phyloP scores from a whole-genome alignment of 1,139 yeast species.

The Pichia sp. region DNA sequence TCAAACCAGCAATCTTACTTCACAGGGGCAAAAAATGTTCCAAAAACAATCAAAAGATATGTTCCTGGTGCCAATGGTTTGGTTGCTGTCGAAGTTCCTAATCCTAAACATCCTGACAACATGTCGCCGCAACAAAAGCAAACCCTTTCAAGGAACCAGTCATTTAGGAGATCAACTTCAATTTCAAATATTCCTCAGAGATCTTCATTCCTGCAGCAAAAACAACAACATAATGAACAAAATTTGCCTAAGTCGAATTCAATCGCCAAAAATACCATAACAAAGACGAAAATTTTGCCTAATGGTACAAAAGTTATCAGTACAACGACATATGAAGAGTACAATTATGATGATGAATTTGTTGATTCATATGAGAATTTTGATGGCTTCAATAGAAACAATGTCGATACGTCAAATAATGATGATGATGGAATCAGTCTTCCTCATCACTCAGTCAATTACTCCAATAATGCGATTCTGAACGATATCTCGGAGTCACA shows the following conservation, averaged over 20 bases:
- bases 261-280: slow-evolving; percentile 6
- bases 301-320: slow-evolving; percentile 13
- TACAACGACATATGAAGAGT: slow-evolving; percentile 9
- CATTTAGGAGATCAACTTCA: not conserved
- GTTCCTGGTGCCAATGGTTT: slow-evolving; percentile 41
- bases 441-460: not conserved
- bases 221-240: not conserved
- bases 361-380: slow-evolving; percentile 7
- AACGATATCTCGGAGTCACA: not conserved
- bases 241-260: not conserved
- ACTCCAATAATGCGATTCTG: not conserved
- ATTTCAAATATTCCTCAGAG: not conserved
- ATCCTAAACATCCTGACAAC: slow-evolving; percentile 20
- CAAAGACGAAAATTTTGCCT: slow-evolving; percentile 10
- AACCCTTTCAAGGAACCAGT: not conserved
- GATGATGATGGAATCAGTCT: not conserved
- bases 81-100: slow-evolving; percentile 37
- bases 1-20: not conserved
- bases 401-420: slow-evolving; percentile 6
- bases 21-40: slow-evolving; percentile 1
- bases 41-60: slow-evolving; percentile 33
- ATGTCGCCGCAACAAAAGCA: slow-evolving; percentile 7
- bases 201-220: not conserved
- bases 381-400: slow-evolving; percentile 1
- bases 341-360: slow-evolving; percentile 3